Percentiles rank a stretch among this genome's conserved stretches.
Evolutionary conservation across 208 protist genomes (phyloP).

Genomic region (Acanthamoeba castellanii): DNA sequence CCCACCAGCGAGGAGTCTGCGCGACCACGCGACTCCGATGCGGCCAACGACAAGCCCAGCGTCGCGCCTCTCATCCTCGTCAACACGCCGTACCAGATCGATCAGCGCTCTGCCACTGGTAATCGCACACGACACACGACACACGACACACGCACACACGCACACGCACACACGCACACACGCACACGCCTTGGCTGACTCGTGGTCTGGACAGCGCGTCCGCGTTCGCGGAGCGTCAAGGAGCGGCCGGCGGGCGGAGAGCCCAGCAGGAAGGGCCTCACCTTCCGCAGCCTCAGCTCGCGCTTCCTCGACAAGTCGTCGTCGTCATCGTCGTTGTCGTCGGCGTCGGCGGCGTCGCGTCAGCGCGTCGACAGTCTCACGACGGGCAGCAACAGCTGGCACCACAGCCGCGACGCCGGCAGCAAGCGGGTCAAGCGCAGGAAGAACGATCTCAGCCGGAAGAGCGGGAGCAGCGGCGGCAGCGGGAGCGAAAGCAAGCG

Average conservation of each 20-base stretch:
- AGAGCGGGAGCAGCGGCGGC: not conserved
- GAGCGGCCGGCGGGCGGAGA: not conserved
- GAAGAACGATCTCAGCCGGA: not conserved
- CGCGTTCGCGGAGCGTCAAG: slow-evolving; percentile 21
- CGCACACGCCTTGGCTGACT: not conserved
- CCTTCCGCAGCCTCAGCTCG: slow-evolving; percentile 25
- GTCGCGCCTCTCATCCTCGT: not conserved
- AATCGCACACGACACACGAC: not conserved
- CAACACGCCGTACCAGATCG: slow-evolving; percentile 35
- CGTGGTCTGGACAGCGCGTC: not conserved
- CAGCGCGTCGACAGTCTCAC: not conserved
- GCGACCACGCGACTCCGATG: not conserved
- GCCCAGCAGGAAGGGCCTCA: not conserved
- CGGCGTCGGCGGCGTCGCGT: not conserved
- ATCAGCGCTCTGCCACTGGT: not conserved
- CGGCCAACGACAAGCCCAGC: not conserved
- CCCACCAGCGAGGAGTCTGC: not conserved
- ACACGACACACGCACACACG: too few relatives aligned
- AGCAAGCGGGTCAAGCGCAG: not conserved
- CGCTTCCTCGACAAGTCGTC: not conserved
- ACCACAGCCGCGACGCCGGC: not conserved
- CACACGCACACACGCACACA: too few relatives aligned
- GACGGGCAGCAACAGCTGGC: not conserved
- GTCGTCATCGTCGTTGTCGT: not conserved
- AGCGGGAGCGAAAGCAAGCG: not conserved